Evolutionary conservation across 306 rosid genomes (phyloP), one percentile per base, ranked within the genome.

Genomic region (Myrica gale): DNA sequence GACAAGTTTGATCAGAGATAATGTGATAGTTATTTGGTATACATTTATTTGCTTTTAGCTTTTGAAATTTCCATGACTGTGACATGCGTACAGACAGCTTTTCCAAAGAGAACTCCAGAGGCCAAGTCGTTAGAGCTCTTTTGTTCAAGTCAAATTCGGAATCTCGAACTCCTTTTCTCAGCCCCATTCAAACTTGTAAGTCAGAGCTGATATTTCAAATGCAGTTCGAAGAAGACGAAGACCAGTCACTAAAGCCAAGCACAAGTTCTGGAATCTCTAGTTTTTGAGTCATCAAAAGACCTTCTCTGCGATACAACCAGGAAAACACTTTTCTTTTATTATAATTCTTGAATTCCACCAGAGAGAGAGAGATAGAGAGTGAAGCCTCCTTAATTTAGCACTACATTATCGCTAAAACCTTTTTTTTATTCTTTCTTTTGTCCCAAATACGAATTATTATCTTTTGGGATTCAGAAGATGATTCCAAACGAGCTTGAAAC

Each of bases 391-490:
- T 48, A 48, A 32, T 32, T 32, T 32, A 32, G 37, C 37, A 32
- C 37, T 32, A 32, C 37, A 32, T 32, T 32, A 32, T 32, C 37
- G 37, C 37, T 32, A 32, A 32, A 32, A 32, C 37, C 37, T 32
- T 26, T 1, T 26, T 1, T 26, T 26, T 26, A 0, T 26, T 32
- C 2, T 32, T 32, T 32, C 3, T 32, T 32, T 32, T 32, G 37
- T 32, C 37, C 37, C 37, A 32, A 32, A 32, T 32, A 32, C 37
- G 37, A 32, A 32, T 32, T 48, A 10, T 15, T 48, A 0, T 48
- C 16, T 4, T 48, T 48, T 23, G 71, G 39, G 75, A 76, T 45
- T 76, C 70, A 37, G 51, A 73, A 37, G 61, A 85, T 80, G 87
- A 71, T 45, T 70, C 32, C 71, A 15, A 66, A 57, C 17, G 44